Conservation (phyloP, 768 basidiomycete species). For the Trametes maxima region DNA sequence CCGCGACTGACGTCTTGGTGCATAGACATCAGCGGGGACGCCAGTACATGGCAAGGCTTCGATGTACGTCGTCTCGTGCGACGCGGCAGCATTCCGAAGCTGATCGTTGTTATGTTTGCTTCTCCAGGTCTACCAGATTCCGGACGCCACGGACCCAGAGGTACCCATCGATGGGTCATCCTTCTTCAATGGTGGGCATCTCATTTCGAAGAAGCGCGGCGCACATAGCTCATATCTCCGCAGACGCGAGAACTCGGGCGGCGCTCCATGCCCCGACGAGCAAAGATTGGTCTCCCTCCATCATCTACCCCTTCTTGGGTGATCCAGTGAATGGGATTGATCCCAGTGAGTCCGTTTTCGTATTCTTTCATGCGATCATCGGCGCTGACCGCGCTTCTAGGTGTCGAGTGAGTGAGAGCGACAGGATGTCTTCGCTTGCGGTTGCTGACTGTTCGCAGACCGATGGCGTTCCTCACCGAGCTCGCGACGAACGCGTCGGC, state of each 20-base stretch:
- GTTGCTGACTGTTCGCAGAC: slow-evolving; percentile 36
- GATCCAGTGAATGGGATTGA: slow-evolving; percentile 27
- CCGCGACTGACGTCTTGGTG: neutral
- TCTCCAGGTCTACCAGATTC: slow-evolving; percentile 32
- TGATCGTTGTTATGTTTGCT: neutral
- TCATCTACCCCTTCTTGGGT: slow-evolving; percentile 37
- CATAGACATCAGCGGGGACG: slow-evolving; percentile 2
- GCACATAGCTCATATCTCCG: neutral
- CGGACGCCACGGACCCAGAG: slow-evolving; percentile 47
- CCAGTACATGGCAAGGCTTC: slow-evolving; percentile 8
- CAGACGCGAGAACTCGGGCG: slow-evolving; percentile 54
- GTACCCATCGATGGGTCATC: slow-evolving; percentile 50
- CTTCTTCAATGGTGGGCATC: slow-evolving; percentile 61
- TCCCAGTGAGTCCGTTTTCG: slow-evolving; percentile 34
- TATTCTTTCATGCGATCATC: neutral
- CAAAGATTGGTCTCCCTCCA: slow-evolving; percentile 42
- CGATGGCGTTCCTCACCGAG: slow-evolving; percentile 64
- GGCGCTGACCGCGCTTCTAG: slow-evolving; percentile 24
- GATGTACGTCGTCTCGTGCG: slow-evolving; percentile 17
- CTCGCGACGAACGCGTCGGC: slow-evolving; percentile 64
- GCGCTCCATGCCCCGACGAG: slow-evolving; percentile 73
- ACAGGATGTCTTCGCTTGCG: too few relatives aligned
- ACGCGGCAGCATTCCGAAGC: neutral
- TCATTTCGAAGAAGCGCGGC: neutral
- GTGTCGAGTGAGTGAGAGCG: slow-evolving; percentile 35